These are phyloP conservation scores for Cercospora zeae-maydis DNA, from an alignment of 2,329 filamentous ascomycete genomes.

Conservation along the genomic window DNA sequence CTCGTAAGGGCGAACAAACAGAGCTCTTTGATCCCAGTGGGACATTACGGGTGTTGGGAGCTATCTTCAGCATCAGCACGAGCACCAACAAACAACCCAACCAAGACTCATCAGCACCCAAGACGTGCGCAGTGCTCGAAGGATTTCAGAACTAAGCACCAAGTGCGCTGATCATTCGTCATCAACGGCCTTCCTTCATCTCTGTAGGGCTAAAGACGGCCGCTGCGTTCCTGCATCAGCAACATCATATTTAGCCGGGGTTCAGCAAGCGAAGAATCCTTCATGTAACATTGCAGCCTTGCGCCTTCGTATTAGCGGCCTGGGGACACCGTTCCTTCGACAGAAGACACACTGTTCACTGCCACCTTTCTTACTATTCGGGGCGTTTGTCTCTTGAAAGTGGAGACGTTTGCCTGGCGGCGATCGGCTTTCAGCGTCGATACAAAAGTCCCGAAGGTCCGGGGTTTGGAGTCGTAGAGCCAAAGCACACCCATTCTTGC, in stretches of 20 bases:
- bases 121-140: background rate
- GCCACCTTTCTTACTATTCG: background rate
- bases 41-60: background rate
- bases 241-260: background rate
- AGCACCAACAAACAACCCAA: background rate
- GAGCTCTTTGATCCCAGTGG: constrained; percentile 5
- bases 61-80: background rate
- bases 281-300: background rate
- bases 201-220: background rate
- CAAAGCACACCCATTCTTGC: background rate
- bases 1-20: background rate
- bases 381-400: background rate
- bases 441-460: background rate
- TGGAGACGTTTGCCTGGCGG: background rate
- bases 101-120: background rate
- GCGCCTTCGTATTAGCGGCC: background rate
- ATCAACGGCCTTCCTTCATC: background rate
- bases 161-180: no score
- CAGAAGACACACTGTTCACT: background rate
- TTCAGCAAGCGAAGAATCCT: background rate
- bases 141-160: background rate
- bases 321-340: background rate
- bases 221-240: background rate
- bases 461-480: background rate
- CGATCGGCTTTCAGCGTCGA: background rate